A percentile compares a stretch with the other conserved stretches of the same genome.
Conservation (phyloP, 2,329 filamentous ascomycete genomes). For the Byssochlamys sp. region DNA sequence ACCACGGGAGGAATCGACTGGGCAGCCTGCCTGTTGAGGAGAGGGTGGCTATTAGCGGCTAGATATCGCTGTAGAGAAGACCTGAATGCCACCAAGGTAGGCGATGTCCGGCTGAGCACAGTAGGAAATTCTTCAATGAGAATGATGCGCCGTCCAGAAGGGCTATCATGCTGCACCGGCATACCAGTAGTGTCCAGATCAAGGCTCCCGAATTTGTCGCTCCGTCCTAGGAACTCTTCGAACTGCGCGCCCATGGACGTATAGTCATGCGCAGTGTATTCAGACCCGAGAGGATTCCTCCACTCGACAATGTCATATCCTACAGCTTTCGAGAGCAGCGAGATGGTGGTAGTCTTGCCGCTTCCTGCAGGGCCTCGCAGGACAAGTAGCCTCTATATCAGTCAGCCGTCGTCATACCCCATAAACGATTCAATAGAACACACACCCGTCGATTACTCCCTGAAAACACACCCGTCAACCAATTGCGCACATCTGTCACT, state of each 20-base stretch:
- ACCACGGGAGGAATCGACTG: constrained; percentile 62
- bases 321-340: constrained; percentile 67
- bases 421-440: constrained; percentile 1
- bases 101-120: constrained; percentile 58
- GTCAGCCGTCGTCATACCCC: constrained; percentile 11
- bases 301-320: constrained; percentile 74
- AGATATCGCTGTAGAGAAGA: constrained; percentile 66
- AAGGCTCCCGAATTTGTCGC: constrained; percentile 69
- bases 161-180: background rate
- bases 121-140: constrained; percentile 76
- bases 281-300: constrained; percentile 66
- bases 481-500: constrained; percentile 71
- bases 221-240: constrained; percentile 78
- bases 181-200: constrained; percentile 31
- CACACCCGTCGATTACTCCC: constrained; percentile 41
- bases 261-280: constrained; percentile 52
- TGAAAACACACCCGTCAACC: constrained; percentile 65
- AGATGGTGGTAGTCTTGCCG: constrained; percentile 82
- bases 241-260: constrained; percentile 70
- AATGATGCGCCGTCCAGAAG: constrained; percentile 47
- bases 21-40: constrained; percentile 11
- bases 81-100: constrained; percentile 60
- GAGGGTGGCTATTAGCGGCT: constrained; percentile 53
- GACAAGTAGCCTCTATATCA: constrained; percentile 60
- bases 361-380: constrained; percentile 84